phyloP scores from a whole-genome alignment of 164 flowering plant genomes.

The Saururus chinensis region DNA sequence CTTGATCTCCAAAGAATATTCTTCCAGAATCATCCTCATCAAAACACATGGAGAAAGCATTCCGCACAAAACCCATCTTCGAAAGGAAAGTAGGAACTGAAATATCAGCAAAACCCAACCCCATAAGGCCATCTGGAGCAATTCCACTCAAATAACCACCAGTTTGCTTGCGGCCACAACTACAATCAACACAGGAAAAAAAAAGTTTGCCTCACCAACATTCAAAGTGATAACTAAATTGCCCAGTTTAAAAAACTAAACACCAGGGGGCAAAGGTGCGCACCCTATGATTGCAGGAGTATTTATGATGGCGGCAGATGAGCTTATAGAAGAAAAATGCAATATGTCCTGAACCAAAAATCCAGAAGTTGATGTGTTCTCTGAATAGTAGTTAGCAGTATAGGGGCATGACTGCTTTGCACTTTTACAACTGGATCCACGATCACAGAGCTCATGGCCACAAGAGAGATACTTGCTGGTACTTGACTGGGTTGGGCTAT shows the following conservation, averaged over 20 bases:
- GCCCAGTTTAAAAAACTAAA: not conserved
- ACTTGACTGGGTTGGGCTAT: constrained; percentile 65
- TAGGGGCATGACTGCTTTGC: constrained; percentile 71
- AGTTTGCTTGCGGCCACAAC: constrained; percentile 92
- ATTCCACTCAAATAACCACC: constrained; percentile 80
- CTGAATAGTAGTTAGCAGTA: constrained; percentile 39
- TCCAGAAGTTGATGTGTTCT: constrained; percentile 74
- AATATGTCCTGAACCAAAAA: constrained; percentile 69
- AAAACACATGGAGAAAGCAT: constrained; percentile 89
- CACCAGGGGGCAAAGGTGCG: constrained; percentile 2
- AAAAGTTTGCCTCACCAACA: not conserved
- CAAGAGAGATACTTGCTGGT: constrained; percentile 69
- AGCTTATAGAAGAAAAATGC: constrained; percentile 45
- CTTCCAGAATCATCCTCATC: constrained; percentile 71
- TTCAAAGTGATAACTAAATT: not conserved
- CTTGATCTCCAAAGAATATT: constrained; percentile 85
- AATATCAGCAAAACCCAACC: constrained; percentile 74
- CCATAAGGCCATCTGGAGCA: constrained; percentile 98
- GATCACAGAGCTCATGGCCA: constrained; percentile 61
- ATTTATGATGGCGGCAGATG: constrained; percentile 29
- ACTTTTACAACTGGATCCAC: constrained; percentile 45
- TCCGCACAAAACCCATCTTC: constrained; percentile 52
- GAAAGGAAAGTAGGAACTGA: constrained; percentile 84
- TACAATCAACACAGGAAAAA: constrained; percentile 18
- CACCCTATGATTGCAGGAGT: constrained; percentile 77